Conservation (phyloP, 345 rosid species). For the Arabis alpina region DNA sequence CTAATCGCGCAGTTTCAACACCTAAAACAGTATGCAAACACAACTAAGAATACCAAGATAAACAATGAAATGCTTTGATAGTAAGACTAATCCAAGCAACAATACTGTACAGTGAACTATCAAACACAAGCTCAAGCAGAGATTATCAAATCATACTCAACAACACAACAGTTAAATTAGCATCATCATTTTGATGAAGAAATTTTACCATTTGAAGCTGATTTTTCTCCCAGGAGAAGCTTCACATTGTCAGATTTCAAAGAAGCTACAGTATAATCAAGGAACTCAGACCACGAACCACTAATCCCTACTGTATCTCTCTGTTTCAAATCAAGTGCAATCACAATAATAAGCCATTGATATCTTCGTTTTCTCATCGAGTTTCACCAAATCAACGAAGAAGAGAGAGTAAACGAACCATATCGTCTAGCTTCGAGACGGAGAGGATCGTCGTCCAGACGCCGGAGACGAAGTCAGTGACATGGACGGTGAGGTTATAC, state of each 20-base stretch:
- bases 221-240: conserved; percentile 58
- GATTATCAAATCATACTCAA: no score
- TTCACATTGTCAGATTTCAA: conserved; percentile 71
- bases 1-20: conserved; percentile 57
- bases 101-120: no score
- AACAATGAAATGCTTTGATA: no score
- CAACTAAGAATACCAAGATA: no score
- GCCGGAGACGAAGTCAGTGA: conserved; percentile 63
- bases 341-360: not conserved
- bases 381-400: not conserved
- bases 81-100: no score
- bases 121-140: no score
- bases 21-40: conserved; percentile 43
- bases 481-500: conserved; percentile 56
- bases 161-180: conserved; percentile 12
- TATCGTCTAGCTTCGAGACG: conserved; percentile 73
- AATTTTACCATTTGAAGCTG: conserved; percentile 49
- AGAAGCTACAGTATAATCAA: conserved; percentile 70
- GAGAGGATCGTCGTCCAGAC: conserved; percentile 73
- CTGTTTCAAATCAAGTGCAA: conserved; percentile 47
- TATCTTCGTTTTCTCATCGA: not conserved
- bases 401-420: conserved; percentile 49
- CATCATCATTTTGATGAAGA: not conserved
- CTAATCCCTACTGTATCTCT: conserved; percentile 84
- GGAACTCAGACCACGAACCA: conserved; percentile 84